Percentiles rank a stretch among this genome's conserved stretches.
phyloP scores from a whole-genome alignment of 2,329 filamentous ascomycete species.

The Fusarium sp. region DNA sequence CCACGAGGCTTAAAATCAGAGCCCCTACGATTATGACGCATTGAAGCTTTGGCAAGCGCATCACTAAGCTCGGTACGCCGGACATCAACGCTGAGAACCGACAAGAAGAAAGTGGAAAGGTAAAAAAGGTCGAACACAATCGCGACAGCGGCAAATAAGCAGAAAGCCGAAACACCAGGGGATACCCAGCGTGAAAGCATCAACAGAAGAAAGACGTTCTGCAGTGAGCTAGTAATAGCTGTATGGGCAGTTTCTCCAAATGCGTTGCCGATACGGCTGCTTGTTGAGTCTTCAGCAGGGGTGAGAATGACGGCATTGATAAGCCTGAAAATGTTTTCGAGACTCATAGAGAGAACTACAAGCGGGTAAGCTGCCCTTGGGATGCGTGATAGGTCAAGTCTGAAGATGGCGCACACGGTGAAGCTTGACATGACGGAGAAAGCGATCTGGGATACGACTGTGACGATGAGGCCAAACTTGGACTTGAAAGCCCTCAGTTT shows the following conservation, averaged over 20 bases:
- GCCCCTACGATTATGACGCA: conserved; percentile 52
- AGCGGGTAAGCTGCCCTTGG: conserved; percentile 80
- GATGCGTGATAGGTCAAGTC: conserved; percentile 79
- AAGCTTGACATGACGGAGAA: conserved; percentile 83
- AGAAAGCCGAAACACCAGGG: conserved; percentile 79
- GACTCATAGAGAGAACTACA: conserved; percentile 79
- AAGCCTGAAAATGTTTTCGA: conserved; percentile 82
- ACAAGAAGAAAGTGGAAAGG: conserved; percentile 82
- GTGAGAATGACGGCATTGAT: conserved; percentile 83
- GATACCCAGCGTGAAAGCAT: conserved; percentile 75
- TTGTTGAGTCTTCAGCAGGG: conserved; percentile 74
- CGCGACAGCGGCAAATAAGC: conserved; percentile 79
- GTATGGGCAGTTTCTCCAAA: conserved; percentile 79
- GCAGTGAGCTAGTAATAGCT: conserved; percentile 73
- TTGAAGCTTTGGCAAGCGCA: conserved; percentile 69
- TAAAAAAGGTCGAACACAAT: conserved; percentile 83
- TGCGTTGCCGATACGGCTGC: conserved; percentile 76
- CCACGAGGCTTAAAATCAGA: conserved; percentile 41
- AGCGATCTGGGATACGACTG: conserved; percentile 75
- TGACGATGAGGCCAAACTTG: conserved; percentile 76
- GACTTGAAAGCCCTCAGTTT: conserved; percentile 82
- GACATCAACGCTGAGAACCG: conserved; percentile 83
- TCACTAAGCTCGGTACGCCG: conserved; percentile 80
- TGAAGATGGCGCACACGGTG: conserved; percentile 80
- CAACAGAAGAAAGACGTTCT: conserved; percentile 76